Evolutionary conservation across 2,329 filamentous ascomycete species (phyloP).

Genomic region (Ambrosiella xylebori): DNA sequence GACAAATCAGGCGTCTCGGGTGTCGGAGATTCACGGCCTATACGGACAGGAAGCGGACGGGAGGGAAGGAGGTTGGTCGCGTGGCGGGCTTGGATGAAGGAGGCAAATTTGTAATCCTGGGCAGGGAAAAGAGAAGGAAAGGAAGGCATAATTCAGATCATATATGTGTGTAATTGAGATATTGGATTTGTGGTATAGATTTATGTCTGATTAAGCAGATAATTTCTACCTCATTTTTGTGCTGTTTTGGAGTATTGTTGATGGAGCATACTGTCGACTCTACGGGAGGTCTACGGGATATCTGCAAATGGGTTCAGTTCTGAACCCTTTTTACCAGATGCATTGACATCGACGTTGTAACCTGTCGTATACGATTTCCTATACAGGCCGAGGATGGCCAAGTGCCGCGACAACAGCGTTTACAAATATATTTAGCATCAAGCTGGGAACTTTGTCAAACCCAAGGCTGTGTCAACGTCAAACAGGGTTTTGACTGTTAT

Average conservation of each 20-base stretch:
- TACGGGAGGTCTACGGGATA: too few species aligned
- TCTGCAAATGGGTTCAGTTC: not conserved
- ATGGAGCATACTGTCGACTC: too few species aligned
- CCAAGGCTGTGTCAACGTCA: too few species aligned
- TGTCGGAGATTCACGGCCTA: too few species aligned
- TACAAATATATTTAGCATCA: not conserved
- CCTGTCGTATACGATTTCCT: not conserved
- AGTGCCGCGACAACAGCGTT: not conserved
- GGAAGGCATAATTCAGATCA: not conserved
- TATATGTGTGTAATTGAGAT: not conserved
- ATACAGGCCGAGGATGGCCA: not conserved
- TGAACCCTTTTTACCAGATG: not conserved
- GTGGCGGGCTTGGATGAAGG: not conserved
- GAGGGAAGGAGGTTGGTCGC: not conserved
- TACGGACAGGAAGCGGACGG: not conserved
- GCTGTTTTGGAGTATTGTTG: too few species aligned
- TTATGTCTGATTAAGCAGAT: too few species aligned
- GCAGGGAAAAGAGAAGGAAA: not conserved
- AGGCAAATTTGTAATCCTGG: not conserved
- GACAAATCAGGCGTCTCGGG: too few species aligned
- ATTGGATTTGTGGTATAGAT: too few species aligned
- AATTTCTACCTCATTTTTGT: too few species aligned
- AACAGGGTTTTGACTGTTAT: too few species aligned
- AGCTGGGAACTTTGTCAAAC: too few species aligned
- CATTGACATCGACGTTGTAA: not conserved